Evolutionary conservation across 2,329 filamentous ascomycete species (phyloP), one percentile per base, ranked within the genome.

Genomic region (Hypoxylon sp.): DNA sequence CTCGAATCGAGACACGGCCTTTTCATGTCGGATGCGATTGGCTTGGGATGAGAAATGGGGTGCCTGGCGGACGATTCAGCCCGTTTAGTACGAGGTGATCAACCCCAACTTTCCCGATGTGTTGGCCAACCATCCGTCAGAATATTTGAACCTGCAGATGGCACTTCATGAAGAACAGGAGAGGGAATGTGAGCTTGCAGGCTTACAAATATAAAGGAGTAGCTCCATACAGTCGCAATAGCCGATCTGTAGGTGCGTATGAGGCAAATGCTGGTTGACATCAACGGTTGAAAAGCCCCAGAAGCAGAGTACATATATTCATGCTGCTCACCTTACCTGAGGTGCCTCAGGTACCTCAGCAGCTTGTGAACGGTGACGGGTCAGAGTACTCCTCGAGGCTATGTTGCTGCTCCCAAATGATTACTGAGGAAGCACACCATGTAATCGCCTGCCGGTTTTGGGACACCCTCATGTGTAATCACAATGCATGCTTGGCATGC

Each of bases 121-220:
- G 23, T 63, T 18, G 31, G 26, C 60, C 56, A 60, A 58, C 60
- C 56, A 58, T 63, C 26, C 49, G 45, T 48, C 33, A 55, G 47
- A n/a, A 48, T 55, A 49, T 45, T 57, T 51, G 53, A 52, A 53
- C 49, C 49, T 52, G 53, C 60, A 63, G 47, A 55, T 52, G 49
- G 41, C 29, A 55, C 45, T 45, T 20, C 48, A 51, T 21, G 48
- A 46, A 38, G 43, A n/a, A n/a, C 24, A 47, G 40, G 48, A 38
- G n/a, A 50, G 20, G 31, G 43, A 55, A n/a, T n/a, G n/a, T n/a
- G n/a, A n/a, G n/a, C n/a, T n/a, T n/a, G n/a, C n/a, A n/a, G n/a
- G 56, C 52, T 45, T 59, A 59, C 59, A 45, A 53, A 40, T 20
- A 23, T 26, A 45, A 54, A 53, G 45, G 48, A 43, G 46, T 15